Base-by-base conservation (phyloP, 257 asterid genomes). In the Apocynum venetum region DNA sequence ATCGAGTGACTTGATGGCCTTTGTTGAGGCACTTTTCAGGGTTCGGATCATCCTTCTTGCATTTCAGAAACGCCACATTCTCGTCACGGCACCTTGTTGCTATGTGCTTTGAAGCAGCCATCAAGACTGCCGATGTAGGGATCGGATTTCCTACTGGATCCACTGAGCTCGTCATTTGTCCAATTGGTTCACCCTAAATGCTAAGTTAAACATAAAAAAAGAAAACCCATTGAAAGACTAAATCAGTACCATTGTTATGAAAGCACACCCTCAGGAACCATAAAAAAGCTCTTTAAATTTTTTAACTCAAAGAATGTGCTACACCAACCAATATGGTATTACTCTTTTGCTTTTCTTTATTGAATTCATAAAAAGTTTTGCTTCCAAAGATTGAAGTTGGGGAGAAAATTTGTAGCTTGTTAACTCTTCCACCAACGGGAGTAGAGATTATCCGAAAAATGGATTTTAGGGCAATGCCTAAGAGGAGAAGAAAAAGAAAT, bases 31-130 rank as follows among this genome's bases (percentile, higher is more conserved):
- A 91, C 75, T 91, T 90, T 85, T 90, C 93, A 4, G 96, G 97
- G 83, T 93, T 91, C 1, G 90, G 91, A 74, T 91, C 98, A 77
- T 87, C 88, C 88, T 90, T 91, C 85, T 90, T 88, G 89, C 98
- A 91, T 87, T 84, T 90, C 80, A 93, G 77, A 83, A 89, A 93
- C 4, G 96, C 97, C 67, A 90, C 35, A 83, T 93, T 91, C 86
- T 89, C 91, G 1, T 81, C 75, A 6, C 93, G 91, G 72, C 98
- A 93, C 71, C 71, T 87, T 14, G 86, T 88, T 67, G 91, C 88
- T 76, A 92, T 88, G 78, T 92, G 96, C 85, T 92, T 90, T 19
- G 95, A 89, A 2, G 95, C 82, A 41, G 93, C 88, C 95, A 91
- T 92, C 79, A 92, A 74, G 61, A 88, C 80, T 3, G 97, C 87